phyloP scores from a whole-genome alignment of 2,329 filamentous ascomycete genomes.

The Dactylonectria macrodidyma region DNA sequence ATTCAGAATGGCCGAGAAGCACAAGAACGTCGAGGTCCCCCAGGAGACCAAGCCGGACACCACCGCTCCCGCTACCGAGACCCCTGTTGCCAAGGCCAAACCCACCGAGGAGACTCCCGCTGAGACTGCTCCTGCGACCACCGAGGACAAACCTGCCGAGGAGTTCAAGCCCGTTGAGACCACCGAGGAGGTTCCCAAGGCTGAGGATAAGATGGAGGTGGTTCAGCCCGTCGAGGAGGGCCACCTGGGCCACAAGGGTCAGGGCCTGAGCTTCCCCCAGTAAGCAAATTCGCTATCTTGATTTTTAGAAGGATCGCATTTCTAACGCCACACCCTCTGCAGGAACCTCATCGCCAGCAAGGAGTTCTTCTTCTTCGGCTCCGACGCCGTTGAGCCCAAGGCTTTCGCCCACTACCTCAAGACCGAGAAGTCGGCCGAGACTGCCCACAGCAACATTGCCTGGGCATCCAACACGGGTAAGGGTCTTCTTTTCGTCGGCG shows the following conservation, averaged over 20 bases:
- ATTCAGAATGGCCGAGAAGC: slow-evolving; percentile 15
- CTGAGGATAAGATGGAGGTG: slow-evolving; percentile 63
- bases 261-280: slow-evolving; percentile 87
- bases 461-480: slow-evolving; percentile 96
- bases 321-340: slow-evolving; percentile 35
- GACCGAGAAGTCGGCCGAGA: slow-evolving; percentile 84
- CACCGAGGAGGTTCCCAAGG: slow-evolving; percentile 55
- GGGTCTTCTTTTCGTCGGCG: slow-evolving; percentile 92
- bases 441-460: slow-evolving; percentile 84
- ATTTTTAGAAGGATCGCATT: too few species aligned
- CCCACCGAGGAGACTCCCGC: slow-evolving; percentile 56
- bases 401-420: slow-evolving; percentile 84
- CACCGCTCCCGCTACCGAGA: slow-evolving; percentile 53
- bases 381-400: slow-evolving; percentile 81
- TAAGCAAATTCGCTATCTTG: slow-evolving; percentile 64
- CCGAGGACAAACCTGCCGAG: slow-evolving; percentile 60
- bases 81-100: slow-evolving; percentile 53
- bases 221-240: slow-evolving; percentile 85
- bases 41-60: slow-evolving; percentile 64
- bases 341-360: slow-evolving; percentile 93
- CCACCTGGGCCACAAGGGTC: slow-evolving; percentile 89
- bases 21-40: too few species aligned
- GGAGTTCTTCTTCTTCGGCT: slow-evolving; percentile 91
- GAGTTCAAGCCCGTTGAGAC: slow-evolving; percentile 61
- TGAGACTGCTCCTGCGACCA: slow-evolving; percentile 51